phyloP scores from a whole-genome alignment of 2,329 filamentous ascomycete species.

The Aspergillus aculeatinus region DNA sequence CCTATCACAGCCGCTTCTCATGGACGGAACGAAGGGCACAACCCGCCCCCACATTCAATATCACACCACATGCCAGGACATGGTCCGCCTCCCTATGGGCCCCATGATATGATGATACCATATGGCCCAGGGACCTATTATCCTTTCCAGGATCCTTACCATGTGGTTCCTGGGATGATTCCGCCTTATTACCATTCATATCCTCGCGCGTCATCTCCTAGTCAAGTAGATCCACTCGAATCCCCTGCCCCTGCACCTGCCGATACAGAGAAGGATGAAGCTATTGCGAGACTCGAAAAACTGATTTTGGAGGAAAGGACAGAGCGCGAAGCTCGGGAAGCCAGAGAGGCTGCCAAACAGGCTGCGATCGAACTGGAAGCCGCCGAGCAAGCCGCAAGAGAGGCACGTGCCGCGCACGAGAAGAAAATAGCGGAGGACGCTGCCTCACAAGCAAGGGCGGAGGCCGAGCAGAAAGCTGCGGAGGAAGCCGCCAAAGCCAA shows the following conservation, averaged over 20 bases:
- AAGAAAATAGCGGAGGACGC: constrained; percentile 45
- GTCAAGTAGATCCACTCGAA: constrained; percentile 27
- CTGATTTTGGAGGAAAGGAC: constrained; percentile 50
- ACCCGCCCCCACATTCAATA: constrained; percentile 31
- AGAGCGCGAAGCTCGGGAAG: constrained; percentile 41
- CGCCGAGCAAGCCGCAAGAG: constrained; percentile 31
- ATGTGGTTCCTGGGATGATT: constrained; percentile 36
- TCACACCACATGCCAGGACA: constrained; percentile 28
- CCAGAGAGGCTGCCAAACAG: constrained; percentile 38
- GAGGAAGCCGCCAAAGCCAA: constrained; percentile 52
- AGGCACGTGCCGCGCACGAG: constrained; percentile 42
- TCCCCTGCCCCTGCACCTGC: constrained; percentile 34
- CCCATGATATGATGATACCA: constrained; percentile 41
- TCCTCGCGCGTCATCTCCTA: constrained; percentile 36
- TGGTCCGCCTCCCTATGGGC: constrained; percentile 30
- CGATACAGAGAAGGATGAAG: constrained; percentile 55
- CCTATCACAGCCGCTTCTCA: constrained; percentile 22
- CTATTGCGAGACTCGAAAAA: constrained; percentile 63
- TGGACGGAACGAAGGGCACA: constrained; percentile 31
- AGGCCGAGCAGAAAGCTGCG: constrained; percentile 45
- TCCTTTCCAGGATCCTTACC: constrained; percentile 36
- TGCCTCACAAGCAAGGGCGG: constrained; percentile 49
- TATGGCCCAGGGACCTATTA: constrained; percentile 37
- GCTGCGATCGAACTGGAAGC: constrained; percentile 56
- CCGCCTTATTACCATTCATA: constrained; percentile 39